Percentiles rank a stretch among this genome's conserved stretches.
Evolutionary conservation across 2,329 filamentous ascomycete genomes (phyloP).

Genomic region (Ceratocystis colombiana): DNA sequence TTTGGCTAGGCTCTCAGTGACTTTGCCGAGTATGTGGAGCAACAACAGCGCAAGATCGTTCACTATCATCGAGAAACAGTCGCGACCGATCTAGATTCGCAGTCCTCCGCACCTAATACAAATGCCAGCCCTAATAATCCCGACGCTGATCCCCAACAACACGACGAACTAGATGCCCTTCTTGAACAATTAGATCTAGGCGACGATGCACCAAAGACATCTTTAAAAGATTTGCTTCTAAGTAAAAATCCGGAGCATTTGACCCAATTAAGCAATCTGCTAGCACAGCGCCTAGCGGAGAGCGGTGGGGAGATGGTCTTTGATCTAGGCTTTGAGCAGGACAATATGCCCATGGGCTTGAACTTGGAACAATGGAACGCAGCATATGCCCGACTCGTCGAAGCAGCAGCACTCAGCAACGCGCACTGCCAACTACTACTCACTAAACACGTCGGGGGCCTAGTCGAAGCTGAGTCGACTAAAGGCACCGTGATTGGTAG

Average conservation of each 20-base stretch:
- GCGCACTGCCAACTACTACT: constrained; percentile 74
- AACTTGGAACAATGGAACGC: constrained; percentile 62
- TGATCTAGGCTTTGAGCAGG: constrained; percentile 84
- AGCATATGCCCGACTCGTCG: constrained; percentile 56
- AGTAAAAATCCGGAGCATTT: constrained; percentile 39
- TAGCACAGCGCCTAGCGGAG: constrained; percentile 63
- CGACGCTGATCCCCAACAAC: constrained; percentile 41
- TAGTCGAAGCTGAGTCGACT: constrained; percentile 56
- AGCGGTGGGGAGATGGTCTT: constrained; percentile 84
- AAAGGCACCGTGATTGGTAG: constrained; percentile 46
- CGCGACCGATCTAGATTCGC: constrained; percentile 24
- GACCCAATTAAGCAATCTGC: constrained; percentile 51
- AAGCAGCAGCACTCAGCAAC: constrained; percentile 52
- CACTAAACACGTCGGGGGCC: constrained; percentile 80
- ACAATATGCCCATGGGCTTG: constrained; percentile 73
- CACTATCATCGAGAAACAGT: background rate
- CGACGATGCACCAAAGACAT: constrained; percentile 57
- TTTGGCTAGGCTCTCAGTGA: constrained; percentile 64
- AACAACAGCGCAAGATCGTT: constrained; percentile 57
- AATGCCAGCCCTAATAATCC: background rate
- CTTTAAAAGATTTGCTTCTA: constrained; percentile 67
- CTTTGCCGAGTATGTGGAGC: constrained; percentile 95
- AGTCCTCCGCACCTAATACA: constrained; percentile 42
- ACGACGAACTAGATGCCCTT: constrained; percentile 85
- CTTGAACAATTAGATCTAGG: constrained; percentile 67